Percentiles rank a stretch among this genome's conserved stretches.
Conservation (phyloP, 1,284 basidiomycete genomes). For the Papiliotrema fonsecae region DNA sequence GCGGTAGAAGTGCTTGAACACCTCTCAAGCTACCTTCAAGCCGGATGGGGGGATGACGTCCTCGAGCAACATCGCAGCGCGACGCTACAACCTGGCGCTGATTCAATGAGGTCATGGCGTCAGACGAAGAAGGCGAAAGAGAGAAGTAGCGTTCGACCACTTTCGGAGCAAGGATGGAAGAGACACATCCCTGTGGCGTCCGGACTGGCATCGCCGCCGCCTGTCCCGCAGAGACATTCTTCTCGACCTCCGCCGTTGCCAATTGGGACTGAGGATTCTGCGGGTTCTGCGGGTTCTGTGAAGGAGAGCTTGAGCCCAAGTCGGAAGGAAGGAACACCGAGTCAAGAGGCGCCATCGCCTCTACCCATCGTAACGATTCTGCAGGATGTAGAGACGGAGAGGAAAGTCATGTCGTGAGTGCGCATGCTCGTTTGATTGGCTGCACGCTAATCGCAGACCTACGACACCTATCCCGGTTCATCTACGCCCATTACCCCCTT, state of each 20-base stretch:
- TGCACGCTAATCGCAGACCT: background rate
- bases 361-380: background rate
- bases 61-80: background rate
- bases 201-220: too few relatives aligned
- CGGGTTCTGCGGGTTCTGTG: background rate
- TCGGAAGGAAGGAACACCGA: too few relatives aligned
- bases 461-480: background rate
- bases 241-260: background rate
- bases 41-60: background rate
- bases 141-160: background rate
- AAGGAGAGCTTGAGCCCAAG: background rate
- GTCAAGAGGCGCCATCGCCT: background rate
- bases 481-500: constrained; percentile 5
- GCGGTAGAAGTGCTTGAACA: constrained; percentile 5
- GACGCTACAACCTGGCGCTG: background rate
- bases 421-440: background rate
- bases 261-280: background rate
- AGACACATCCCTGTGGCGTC: too few relatives aligned
- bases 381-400: background rate
- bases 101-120: background rate
- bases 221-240: background rate
- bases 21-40: background rate
- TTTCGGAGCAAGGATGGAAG: background rate
- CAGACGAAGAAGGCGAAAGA: background rate
- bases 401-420: background rate